Evolutionary conservation across 495 filamentous ascomycete species (phyloP), one percentile per base, ranked within the genome.

Genomic region (Amniculicola lignicola): DNA sequence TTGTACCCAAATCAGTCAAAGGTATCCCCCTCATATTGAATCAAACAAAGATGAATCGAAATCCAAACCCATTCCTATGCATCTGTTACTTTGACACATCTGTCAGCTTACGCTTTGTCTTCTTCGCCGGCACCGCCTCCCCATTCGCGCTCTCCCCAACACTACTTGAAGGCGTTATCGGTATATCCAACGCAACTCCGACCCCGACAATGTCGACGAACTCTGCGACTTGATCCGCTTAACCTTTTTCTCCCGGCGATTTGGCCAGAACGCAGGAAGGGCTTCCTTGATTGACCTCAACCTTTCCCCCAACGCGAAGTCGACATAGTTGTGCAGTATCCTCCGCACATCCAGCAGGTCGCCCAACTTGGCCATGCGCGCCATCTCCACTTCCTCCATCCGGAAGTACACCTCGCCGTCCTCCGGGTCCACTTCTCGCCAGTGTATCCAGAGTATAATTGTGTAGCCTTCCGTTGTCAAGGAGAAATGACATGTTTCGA

Each of bases 391-490:
- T 21, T 54, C 3, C 39, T 54, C 50, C 50, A 54, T 54, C 39
- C 50, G 14, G 39, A 10, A 54, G 50, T 44, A 54, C 44, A 43
- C 50, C 37, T 54, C 22, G 16, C 50, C 25, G 24, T 43, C 21
- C 18, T 40, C 37, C 44, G 21, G 50, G 21, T 54, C 39, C 21
- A 54, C 50, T 36, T 54, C 50, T 18, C 39, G 38, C 50, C 39
- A 54, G 50, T 43, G 50, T 54, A 54, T 54, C 50, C 39, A 54
- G 35, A 54, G 50, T 54, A 54, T 54, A 23, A 54, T 44, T 44
- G 50, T 54, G 25, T 54, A 54, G 22, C 50, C 16, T 29, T 54
- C 50, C 1, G 50, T 54, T 27, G 50, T 44, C 25, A 54, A 31
- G 50, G 39, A 54, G 38, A 54, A 54, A 54, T 54, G 50, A 18